A percentile compares a stretch with the other conserved stretches of the same genome.
Conservation (phyloP, 179 eudicot genomes). For the Silene noctiflora region DNA sequence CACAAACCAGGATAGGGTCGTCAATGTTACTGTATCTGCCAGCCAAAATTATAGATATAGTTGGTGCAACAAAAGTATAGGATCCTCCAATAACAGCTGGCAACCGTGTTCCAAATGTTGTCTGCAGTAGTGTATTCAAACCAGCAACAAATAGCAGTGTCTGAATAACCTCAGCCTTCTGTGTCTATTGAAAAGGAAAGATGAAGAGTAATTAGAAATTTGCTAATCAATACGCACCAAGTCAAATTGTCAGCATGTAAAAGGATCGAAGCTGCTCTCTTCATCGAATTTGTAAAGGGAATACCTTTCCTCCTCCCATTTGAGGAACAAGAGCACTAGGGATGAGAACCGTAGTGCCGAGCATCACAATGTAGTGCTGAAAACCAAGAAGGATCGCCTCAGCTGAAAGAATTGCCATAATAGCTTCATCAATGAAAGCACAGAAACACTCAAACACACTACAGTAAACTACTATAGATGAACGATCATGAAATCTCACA, state of each 20-base stretch:
- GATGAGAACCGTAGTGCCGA: conserved; percentile 88
- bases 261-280: neutral
- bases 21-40: conserved; percentile 62
- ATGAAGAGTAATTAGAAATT: neutral
- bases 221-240: conserved; percentile 1
- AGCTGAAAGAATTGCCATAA: conserved; percentile 45
- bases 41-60: conserved; percentile 80
- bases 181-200: conserved; percentile 40
- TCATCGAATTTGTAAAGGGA: conserved; percentile 12
- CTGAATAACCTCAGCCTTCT: conserved; percentile 93
- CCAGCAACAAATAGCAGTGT: conserved; percentile 94
- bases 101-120: conserved; percentile 79
- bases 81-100: conserved; percentile 96
- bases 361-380: conserved; percentile 91
- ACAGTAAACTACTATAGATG: too few relatives aligned
- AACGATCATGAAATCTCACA: neutral
- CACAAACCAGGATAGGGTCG: conserved; percentile 56
- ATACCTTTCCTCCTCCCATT: conserved; percentile 98
- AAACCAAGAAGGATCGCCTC: conserved; percentile 95
- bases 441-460: neutral
- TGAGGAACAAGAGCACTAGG: conserved; percentile 94
- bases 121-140: conserved; percentile 77
- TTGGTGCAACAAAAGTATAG: conserved; percentile 85
- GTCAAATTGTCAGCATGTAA: neutral
- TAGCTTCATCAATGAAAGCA: conserved; percentile 9